Base-by-base conservation (phyloP, 164 flowering plant genomes). In the Cinnamomum micranthum region DNA sequence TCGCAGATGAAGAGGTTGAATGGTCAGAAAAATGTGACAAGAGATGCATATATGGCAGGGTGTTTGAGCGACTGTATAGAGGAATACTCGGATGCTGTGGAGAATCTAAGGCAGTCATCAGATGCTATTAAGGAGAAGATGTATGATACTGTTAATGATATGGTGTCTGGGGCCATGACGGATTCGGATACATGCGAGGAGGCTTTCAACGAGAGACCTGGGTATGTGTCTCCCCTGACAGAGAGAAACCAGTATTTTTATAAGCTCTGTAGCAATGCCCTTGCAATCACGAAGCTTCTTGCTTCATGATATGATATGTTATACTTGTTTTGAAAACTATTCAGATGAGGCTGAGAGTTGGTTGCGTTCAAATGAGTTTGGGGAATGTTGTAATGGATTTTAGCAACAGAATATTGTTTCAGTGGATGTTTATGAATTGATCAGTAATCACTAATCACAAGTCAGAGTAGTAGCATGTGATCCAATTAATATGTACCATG, bases 151-250 rank as follows among this genome's bases (percentile, higher is more conserved):
- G 73, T 79, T 24, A 74, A 78, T 65, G 28, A 51, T 7, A 17
- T 66, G 12, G 79, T 76, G 20, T 23, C 79, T 15, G 84, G 73
- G 5, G 81, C 81, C 7, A 78, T 78, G 81, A 78, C 84, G 1
- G 81, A 81, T 70, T 76, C 81, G 1, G 75, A 71, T 28, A 59
- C 79, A 19, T 81, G 84, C 33, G 79, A 79, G 68, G 68, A 78
- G 6, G 81, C 74, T 5, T 78, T 68, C 50, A 35, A 17, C 22
- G 83, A 81, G 3, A 20, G 17, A 71, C 31, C 58, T 10, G 77
- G 51, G 13, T 25, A 47, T 28, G 13, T 2, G 0, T 74, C 77
- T 17, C 79, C 79, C 6, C 50, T 78, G 22, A 79, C 75, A 17
- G 19, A 67, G 15, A 70, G 73, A 23, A 79, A 81, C 62, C 58